Evolutionary conservation across 2,329 filamentous ascomycete species (phyloP).

Genomic region (Stagonosporopsis rhizophila): DNA sequence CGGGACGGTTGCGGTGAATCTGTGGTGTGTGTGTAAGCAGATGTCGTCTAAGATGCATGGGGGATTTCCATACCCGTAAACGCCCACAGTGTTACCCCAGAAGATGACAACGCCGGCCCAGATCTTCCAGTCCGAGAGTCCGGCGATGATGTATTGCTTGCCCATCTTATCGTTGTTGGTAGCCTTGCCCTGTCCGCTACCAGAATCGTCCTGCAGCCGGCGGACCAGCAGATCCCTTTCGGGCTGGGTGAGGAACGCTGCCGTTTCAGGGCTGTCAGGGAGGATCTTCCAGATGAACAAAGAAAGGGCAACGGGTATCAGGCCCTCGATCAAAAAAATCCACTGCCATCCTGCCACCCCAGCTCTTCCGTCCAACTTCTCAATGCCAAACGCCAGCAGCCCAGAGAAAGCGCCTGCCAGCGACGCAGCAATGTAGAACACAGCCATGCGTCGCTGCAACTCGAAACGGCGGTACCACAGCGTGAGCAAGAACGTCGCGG

Average conservation of each 20-base stretch:
- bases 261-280: conserved; percentile 57
- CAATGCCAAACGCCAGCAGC: conserved; percentile 44
- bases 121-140: conserved; percentile 52
- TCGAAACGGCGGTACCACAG: conserved; percentile 48
- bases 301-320: conserved; percentile 48
- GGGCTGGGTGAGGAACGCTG: conserved; percentile 45
- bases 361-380: conserved; percentile 40
- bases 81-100: conserved; percentile 48
- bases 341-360: conserved; percentile 45
- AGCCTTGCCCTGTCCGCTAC: conserved; percentile 52
- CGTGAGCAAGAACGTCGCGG: conserved; percentile 60
- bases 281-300: conserved; percentile 60
- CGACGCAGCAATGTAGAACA: conserved; percentile 46
- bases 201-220: conserved; percentile 53
- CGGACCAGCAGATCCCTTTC: conserved; percentile 44
- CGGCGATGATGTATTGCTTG: conserved; percentile 57
- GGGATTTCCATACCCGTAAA: conserved; percentile 41
- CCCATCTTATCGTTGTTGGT: conserved; percentile 60
- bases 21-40: conserved; percentile 26
- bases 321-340: conserved; percentile 40
- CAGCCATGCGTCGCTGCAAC: conserved; percentile 45
- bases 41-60: neutral
- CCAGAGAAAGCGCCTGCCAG: conserved; percentile 47
- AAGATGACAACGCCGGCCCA: conserved; percentile 48
- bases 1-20: conserved; percentile 51